Base-by-base conservation (phyloP, 129 eudicot genomes). In the Escallonia rubra region DNA sequence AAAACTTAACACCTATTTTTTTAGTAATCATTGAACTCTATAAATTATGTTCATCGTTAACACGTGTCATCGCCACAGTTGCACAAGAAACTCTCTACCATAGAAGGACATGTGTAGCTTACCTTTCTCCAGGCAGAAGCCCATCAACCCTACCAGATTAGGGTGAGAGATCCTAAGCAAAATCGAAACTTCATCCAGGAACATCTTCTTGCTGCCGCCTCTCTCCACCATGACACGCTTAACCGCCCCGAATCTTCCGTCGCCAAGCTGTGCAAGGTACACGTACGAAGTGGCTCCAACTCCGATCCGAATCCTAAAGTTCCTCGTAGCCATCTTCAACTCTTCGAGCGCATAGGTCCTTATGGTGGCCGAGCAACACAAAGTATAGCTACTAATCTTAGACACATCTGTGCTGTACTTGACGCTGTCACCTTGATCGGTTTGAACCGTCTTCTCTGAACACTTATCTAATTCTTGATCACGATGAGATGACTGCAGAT, bases 141-240 rank as follows among this genome's bases (percentile, higher is more conserved):
- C 96, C 83, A 89, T 60, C 68, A 89, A 68, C 11, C 83, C 91
- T 60, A 85, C 92, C 83, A 89, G 76, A 67, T 83, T 89, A 57
- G 96, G 96, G 61, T 89, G 96, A 62, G 87, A 85, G 55, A 89
- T 89, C 87, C 96, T 85, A 12, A 89, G 89, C 87, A 89, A 66
- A 66, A 89, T 85, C 41, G 96, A 89, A 41, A 89, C 85, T 72
- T 89, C 96, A 76, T 89, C 92, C 75, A 89, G 73, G 74, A 89
- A 89, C 83, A 89, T 80, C 64, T 85, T 89, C 57, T 78, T 82
- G 81, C 85, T 78, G 2, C 96, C 96, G 43, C 96, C 96, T 64
- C 87, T 85, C 65, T 89, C 89, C 78, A 78, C 87, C 85, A 85
- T 78, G 14, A 89, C 87, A 38, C 96, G 80, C 64, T 89, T 89